Evolutionary conservation across 2,329 filamentous ascomycete species (phyloP).

Genomic region (Epichloe scottii): DNA sequence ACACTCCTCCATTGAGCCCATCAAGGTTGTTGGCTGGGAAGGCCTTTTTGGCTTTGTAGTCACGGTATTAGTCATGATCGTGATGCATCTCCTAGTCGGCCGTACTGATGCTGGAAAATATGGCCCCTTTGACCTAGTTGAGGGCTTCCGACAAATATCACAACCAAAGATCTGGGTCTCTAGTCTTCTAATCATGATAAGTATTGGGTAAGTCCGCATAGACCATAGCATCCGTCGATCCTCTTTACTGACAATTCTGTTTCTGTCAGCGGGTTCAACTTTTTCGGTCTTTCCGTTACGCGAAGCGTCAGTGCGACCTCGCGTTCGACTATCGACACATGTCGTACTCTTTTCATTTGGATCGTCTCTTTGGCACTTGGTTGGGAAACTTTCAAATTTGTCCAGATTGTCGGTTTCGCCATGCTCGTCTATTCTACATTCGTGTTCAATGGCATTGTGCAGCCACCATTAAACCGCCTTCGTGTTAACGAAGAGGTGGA

Average conservation of each 20-base stretch:
- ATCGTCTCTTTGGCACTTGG: constrained; percentile 82
- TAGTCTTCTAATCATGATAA: constrained; percentile 89
- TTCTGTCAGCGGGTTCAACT: constrained; percentile 75
- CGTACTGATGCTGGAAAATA: constrained; percentile 58
- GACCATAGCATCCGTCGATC: not conserved
- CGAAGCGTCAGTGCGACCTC: constrained; percentile 82
- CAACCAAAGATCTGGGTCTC: constrained; percentile 57
- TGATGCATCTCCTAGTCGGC: constrained; percentile 69
- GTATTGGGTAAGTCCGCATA: constrained; percentile 59
- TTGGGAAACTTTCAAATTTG: constrained; percentile 96
- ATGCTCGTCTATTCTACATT: constrained; percentile 94
- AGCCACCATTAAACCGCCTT: constrained; percentile 64
- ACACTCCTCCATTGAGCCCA: constrained; percentile 54
- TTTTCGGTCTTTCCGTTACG: constrained; percentile 92
- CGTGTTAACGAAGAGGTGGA: constrained; percentile 41
- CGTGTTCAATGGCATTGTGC: constrained; percentile 88
- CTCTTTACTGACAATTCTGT: constrained; percentile 10
- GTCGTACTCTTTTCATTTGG: constrained; percentile 96
- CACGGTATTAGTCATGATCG: constrained; percentile 65
- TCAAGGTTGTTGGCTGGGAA: constrained; percentile 93
- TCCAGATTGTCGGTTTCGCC: constrained; percentile 81
- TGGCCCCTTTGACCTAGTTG: constrained; percentile 82
- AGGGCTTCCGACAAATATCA: constrained; percentile 73
- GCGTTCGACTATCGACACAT: constrained; percentile 92
- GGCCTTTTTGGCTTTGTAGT: constrained; percentile 79